phyloP scores from a whole-genome alignment of 2,329 filamentous ascomycete species.

The Diatrype stigma region DNA sequence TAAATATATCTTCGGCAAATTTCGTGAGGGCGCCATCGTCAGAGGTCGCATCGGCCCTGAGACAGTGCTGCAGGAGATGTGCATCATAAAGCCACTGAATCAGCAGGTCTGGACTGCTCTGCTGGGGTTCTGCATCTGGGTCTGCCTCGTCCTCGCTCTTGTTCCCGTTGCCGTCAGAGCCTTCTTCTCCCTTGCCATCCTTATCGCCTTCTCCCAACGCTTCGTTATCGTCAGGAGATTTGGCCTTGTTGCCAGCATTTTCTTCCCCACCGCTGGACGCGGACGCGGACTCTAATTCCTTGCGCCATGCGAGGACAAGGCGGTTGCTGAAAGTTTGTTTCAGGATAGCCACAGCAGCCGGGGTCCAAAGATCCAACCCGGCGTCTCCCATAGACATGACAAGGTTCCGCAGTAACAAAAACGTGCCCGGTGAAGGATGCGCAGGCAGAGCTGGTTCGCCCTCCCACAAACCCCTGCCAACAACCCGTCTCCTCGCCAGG shows the following conservation, averaged over 20 bases:
- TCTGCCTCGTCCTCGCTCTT: constrained; percentile 7
- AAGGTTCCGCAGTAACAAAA: constrained; percentile 66
- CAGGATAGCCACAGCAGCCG: constrained; percentile 57
- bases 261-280: constrained; percentile 15
- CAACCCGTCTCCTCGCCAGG: constrained; percentile 44
- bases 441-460: constrained; percentile 69
- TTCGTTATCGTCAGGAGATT: constrained; percentile 7
- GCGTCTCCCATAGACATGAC: constrained; percentile 62
- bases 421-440: constrained; percentile 72
- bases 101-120: constrained; percentile 43
- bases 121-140: constrained; percentile 11
- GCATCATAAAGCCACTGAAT: constrained; percentile 62
- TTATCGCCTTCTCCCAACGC: constrained; percentile 6
- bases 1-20: constrained; percentile 43
- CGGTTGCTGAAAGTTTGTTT: constrained; percentile 53
- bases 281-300: constrained; percentile 32
- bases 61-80: constrained; percentile 42
- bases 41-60: constrained; percentile 29
- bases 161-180: constrained; percentile 10
- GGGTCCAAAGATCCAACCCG: constrained; percentile 80
- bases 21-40: constrained; percentile 31
- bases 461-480: constrained; percentile 73
- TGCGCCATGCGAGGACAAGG: constrained; percentile 46
- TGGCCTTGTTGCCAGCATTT: constrained; percentile 8
- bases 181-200: constrained; percentile 11